Conservation (phyloP, 768 basidiomycete genomes). For the Kwoniella mangroviensis region DNA sequence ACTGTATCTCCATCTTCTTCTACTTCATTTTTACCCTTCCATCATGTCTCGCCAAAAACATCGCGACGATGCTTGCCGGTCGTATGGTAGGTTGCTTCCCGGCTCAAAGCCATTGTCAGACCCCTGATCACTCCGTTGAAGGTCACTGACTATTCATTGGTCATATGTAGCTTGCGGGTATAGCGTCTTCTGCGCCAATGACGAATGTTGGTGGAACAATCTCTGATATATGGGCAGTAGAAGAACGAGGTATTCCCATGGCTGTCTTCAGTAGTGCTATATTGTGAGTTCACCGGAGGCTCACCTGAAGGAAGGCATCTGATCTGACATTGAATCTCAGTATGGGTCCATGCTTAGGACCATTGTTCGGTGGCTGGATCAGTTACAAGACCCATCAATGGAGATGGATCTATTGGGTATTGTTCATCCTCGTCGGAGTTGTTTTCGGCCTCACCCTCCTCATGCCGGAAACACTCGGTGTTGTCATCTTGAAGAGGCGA, state of each 20-base stretch:
- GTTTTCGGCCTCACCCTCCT: constrained; percentile 35
- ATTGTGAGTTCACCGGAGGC: constrained; percentile 30
- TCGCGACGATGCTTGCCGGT: constrained; percentile 49
- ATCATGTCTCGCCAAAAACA: constrained; percentile 47
- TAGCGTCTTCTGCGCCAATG: constrained; percentile 52
- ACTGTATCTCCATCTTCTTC: constrained; percentile 45
- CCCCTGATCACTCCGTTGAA: background rate
- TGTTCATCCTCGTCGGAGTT: constrained; percentile 36
- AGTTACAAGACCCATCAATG: constrained; percentile 31
- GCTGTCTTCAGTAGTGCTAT: constrained; percentile 48
- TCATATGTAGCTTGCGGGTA: constrained; percentile 42
- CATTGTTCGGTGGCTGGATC: constrained; percentile 45
- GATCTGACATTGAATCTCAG: constrained; percentile 1
- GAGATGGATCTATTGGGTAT: constrained; percentile 50
- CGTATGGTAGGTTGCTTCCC: constrained; percentile 32
- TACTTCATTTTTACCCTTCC: constrained; percentile 56
- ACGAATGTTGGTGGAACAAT: constrained; percentile 45
- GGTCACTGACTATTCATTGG: background rate
- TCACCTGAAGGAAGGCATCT: too few species aligned
- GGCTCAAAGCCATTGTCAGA: background rate
- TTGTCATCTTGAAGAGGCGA: constrained; percentile 52
- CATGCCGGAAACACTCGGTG: constrained; percentile 58
- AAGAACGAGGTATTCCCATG: constrained; percentile 54
- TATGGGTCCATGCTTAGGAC: constrained; percentile 42
- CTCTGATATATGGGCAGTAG: constrained; percentile 48